Evolutionary conservation across 2,329 filamentous ascomycete species (phyloP).

Genomic region (Nemania serpens): DNA sequence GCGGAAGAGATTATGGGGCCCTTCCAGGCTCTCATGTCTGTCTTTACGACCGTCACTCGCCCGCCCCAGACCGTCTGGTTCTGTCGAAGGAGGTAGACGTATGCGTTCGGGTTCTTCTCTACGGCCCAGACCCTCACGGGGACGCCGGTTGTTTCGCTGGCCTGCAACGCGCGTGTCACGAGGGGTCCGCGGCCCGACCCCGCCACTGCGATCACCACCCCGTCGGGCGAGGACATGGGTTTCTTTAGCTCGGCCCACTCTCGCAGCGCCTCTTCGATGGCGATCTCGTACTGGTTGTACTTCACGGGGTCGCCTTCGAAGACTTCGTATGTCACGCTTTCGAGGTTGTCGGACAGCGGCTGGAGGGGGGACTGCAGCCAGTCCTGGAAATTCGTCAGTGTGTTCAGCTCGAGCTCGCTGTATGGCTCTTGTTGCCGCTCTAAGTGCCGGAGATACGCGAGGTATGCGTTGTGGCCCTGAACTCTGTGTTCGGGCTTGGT

Average conservation of each 20-base stretch:
- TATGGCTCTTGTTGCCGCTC: slow-evolving; percentile 77
- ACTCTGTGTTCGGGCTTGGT: slow-evolving; percentile 51
- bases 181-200: slow-evolving; percentile 92
- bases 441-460: slow-evolving; percentile 83
- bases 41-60: slow-evolving; percentile 85
- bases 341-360: slow-evolving; percentile 92
- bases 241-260: slow-evolving; percentile 78
- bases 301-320: slow-evolving; percentile 99
- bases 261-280: slow-evolving; percentile 76
- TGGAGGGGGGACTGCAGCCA: slow-evolving; percentile 95
- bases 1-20: slow-evolving; percentile 62
- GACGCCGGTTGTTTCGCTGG: slow-evolving; percentile 76
- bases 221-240: slow-evolving; percentile 72
- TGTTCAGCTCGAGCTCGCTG: slow-evolving; percentile 54
- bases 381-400: slow-evolving; percentile 74
- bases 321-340: slow-evolving; percentile 96
- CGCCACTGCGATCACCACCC: slow-evolving; percentile 86
- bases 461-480: slow-evolving; percentile 51
- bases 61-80: slow-evolving; percentile 82
- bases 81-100: slow-evolving; percentile 86
- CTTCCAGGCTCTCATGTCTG: slow-evolving; percentile 96
- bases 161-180: slow-evolving; percentile 83
- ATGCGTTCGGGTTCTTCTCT: slow-evolving; percentile 98
- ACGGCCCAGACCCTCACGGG: slow-evolving; percentile 87
- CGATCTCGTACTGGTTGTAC: slow-evolving; percentile 92